Base-by-base conservation (phyloP, 1,284 basidiomycete species). In the Kalmanozyma brasiliensis region DNA sequence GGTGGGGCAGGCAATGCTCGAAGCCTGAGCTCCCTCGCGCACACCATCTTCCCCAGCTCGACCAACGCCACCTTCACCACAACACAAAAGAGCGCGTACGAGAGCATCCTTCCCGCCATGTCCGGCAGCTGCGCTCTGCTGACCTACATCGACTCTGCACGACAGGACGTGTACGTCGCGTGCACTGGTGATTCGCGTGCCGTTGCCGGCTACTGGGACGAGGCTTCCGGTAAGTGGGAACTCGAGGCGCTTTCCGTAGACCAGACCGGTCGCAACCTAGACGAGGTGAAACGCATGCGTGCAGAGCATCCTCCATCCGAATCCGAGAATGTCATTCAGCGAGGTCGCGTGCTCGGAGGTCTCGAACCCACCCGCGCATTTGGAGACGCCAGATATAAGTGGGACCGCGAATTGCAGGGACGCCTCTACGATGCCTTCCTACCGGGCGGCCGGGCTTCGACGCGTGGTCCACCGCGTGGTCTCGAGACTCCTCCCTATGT, bases 331-430 rank as follows among this genome's bases (percentile, higher is more conserved):
- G 94, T 98, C 34, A 90, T 98, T 76, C 86, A 87, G 69, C 87
- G 90, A 35, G 96, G 78, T 14, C 66, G 81, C 16, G 80, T 82
- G 32, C 65, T 97, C 48, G 96, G 96, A 30, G 92, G 94, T 1
- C 86, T 99, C 13, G 94, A 98, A 82, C 96, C 96, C 20, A 91
- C 91, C 23, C 87, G 96, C 61, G 94, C 95, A 2, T 95, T 94
- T 66, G 94, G 94, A 56, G 96, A 98, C 84, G 90, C 93, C 3
- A 87, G 92, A 29, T 98, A 98, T 85, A 97, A 98, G 76, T 87
- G 86, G 86, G 82, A 74, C 58, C 76, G 47, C n/a, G 77, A 78
- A 10, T 72, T 82, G 32, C 83, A 84, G 63, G 78, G 80, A 42
- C 74, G 80, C 37, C 73, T 84, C 7, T 80, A 82, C 30, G 73